Evolutionary conservation across 805 yeast genomes (phyloP).

Genomic region (Scheffersomyces lignosus): DNA sequence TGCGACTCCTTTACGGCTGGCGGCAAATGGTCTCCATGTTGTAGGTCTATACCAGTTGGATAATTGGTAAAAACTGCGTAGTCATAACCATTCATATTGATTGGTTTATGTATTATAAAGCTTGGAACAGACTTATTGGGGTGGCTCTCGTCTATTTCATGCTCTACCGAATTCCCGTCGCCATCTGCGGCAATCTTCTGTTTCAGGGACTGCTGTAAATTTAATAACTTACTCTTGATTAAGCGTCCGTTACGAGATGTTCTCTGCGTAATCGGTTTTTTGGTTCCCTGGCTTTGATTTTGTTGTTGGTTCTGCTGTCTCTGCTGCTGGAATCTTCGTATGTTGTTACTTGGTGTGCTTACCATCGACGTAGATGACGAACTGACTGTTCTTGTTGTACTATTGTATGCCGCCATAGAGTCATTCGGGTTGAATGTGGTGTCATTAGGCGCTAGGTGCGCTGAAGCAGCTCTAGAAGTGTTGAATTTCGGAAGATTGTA

Average conservation of each 20-base stretch:
- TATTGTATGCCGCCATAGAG: slow-evolving; percentile 13
- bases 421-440: slow-evolving; percentile 16
- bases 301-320: slow-evolving; percentile 6
- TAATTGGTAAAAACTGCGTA: slow-evolving; percentile 34
- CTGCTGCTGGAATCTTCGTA: slow-evolving; percentile 31
- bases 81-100: slow-evolving; percentile 34
- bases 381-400: slow-evolving; percentile 32
- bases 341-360: slow-evolving; percentile 44
- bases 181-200: slow-evolving; percentile 6
- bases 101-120: slow-evolving; percentile 33
- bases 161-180: slow-evolving; percentile 2
- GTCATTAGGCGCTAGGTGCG: slow-evolving; percentile 12
- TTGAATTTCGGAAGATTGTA: slow-evolving; percentile 13
- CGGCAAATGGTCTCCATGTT: slow-evolving; percentile 20
- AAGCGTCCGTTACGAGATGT: slow-evolving; percentile 25
- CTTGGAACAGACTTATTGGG: slow-evolving; percentile 17
- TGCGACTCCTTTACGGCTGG: slow-evolving; percentile 42
- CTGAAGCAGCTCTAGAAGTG: slow-evolving; percentile 12
- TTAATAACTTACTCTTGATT: slow-evolving; percentile 37
- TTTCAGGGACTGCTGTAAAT: slow-evolving; percentile 39
- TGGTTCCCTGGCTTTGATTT: too few relatives aligned
- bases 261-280: slow-evolving; percentile 9
- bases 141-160: slow-evolving; percentile 13
- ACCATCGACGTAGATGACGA: slow-evolving; percentile 39
- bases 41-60: slow-evolving; percentile 15